Evolutionary conservation across 371 early-diverging fungal genomes (phyloP).

Genomic region (Apophysomyces ossiformis): DNA sequence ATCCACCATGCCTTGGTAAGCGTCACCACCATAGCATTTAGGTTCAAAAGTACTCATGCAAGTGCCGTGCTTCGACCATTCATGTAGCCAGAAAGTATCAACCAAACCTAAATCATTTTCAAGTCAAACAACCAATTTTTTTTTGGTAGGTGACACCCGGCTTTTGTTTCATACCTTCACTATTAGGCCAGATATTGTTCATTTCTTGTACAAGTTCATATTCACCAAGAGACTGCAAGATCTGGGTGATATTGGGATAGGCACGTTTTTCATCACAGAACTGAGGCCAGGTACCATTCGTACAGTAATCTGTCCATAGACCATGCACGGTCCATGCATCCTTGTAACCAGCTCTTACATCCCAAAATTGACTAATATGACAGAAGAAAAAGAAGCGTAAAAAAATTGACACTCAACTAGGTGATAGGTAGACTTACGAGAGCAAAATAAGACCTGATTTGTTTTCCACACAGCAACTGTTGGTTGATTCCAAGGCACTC

Average conservation of each 20-base stretch:
- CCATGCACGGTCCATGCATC: slow-evolving; percentile 17
- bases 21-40: slow-evolving; percentile 42
- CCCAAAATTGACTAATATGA: slow-evolving; percentile 19
- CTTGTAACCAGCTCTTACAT: slow-evolving; percentile 19
- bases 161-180: background rate
- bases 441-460: slow-evolving; percentile 19
- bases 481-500: slow-evolving; percentile 10
- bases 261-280: slow-evolving; percentile 16
- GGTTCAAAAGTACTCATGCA: slow-evolving; percentile 56
- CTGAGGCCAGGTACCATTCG: slow-evolving; percentile 15
- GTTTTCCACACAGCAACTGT: slow-evolving; percentile 27
- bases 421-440: background rate
- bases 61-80: slow-evolving; percentile 63
- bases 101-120: slow-evolving; percentile 13
- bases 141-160: background rate
- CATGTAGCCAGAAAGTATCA: slow-evolving; percentile 51
- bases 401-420: background rate
- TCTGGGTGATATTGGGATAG: slow-evolving; percentile 16
- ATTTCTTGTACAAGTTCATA: slow-evolving; percentile 20
- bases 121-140: background rate
- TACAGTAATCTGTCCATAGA: slow-evolving; percentile 17
- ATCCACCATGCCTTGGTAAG: slow-evolving; percentile 50
- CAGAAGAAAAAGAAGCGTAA: background rate
- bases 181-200: slow-evolving; percentile 25
- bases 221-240: slow-evolving; percentile 13